Percentiles rank a stretch among this genome's conserved stretches.
Evolutionary conservation across 2,329 filamentous ascomycete genomes (phyloP).

Genomic region (Beauveria sp.): DNA sequence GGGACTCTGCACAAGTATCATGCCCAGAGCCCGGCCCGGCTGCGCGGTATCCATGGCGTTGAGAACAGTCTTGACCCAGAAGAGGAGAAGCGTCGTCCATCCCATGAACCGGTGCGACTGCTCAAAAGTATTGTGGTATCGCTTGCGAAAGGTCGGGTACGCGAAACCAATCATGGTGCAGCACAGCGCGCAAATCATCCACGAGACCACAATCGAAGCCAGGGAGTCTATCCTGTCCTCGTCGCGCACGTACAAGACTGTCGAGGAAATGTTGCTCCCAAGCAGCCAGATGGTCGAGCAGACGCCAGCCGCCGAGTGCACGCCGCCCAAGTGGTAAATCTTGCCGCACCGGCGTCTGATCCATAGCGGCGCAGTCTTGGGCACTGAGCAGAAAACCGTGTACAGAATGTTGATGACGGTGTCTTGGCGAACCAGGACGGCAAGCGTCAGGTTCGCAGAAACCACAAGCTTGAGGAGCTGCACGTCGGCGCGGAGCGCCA

Average conservation of each 20-base stretch:
- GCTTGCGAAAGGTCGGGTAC: constrained; percentile 54
- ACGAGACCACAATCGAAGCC: constrained; percentile 41
- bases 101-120: constrained; percentile 63
- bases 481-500: constrained; percentile 26
- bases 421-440: constrained; percentile 48
- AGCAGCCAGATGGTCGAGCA: constrained; percentile 43
- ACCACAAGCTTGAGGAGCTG: constrained; percentile 35
- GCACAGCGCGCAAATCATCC: constrained; percentile 50
- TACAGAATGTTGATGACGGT: constrained; percentile 45
- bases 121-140: constrained; percentile 63
- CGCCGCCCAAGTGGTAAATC: constrained; percentile 44
- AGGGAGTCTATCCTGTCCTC: constrained; percentile 16
- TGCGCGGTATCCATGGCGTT: constrained; percentile 39
- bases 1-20: constrained; percentile 30
- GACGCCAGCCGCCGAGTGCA: constrained; percentile 43
- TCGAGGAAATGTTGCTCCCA: constrained; percentile 32
- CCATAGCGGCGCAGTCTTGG: constrained; percentile 38
- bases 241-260: constrained; percentile 23
- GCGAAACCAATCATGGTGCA: constrained; percentile 54
- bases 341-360: constrained; percentile 41
- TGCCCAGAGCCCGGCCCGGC: constrained; percentile 25
- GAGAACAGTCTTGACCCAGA: constrained; percentile 57
- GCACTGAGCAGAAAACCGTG: constrained; percentile 36
- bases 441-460: constrained; percentile 40
- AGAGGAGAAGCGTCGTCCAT: constrained; percentile 58